Percentiles rank a stretch among this genome's conserved stretches.
Conservation (phyloP, 2,329 filamentous ascomycete genomes). For the Trichothecium roseum region DNA sequence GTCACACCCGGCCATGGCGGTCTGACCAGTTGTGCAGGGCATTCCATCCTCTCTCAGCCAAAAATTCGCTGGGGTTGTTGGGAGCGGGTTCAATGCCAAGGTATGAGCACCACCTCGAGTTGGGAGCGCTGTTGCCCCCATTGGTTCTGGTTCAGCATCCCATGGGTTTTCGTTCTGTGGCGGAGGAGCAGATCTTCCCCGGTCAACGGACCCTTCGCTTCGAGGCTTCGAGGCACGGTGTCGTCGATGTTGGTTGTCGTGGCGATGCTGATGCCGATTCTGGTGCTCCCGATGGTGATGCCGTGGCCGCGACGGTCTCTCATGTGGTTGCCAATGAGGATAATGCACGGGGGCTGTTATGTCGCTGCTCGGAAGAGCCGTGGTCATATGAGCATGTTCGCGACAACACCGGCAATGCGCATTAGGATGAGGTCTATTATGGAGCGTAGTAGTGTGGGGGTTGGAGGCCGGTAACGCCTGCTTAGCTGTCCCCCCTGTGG, state of each 20-base stretch:
- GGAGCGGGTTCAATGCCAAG: constrained; percentile 31
- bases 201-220: constrained; percentile 24
- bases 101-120: constrained; percentile 9
- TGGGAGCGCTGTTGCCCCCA: constrained; percentile 16
- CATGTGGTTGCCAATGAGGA: background rate
- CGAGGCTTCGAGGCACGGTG: constrained; percentile 6
- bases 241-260: background rate
- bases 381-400: too few species aligned
- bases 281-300: background rate
- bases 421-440: constrained; percentile 8
- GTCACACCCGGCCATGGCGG: too few species aligned
- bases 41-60: constrained; percentile 34
- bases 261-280: background rate
- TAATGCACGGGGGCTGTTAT: too few species aligned
- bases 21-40: constrained; percentile 27
- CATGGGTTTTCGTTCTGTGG: constrained; percentile 36
- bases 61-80: constrained; percentile 22
- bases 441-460: constrained; percentile 29
- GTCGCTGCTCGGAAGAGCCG: too few species aligned
- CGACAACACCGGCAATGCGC: too few species aligned
- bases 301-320: background rate
- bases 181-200: constrained; percentile 39
- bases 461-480: constrained; percentile 33
- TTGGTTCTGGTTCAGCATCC: constrained; percentile 25
- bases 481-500: constrained; percentile 10